Conservation (phyloP, 495 filamentous ascomycete species). For the Letharia lupina region DNA sequence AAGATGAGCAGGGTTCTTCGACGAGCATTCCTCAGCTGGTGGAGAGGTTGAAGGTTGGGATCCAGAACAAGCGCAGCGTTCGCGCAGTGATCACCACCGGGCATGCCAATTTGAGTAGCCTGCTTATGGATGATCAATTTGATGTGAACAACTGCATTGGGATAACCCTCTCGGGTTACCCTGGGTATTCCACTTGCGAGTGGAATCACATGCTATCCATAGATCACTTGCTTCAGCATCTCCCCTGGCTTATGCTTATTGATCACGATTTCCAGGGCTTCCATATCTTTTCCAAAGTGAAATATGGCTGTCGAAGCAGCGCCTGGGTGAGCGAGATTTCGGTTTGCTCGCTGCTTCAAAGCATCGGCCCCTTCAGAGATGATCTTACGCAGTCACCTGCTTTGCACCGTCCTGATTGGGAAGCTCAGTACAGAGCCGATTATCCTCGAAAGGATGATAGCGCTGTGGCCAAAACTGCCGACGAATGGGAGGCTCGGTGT, state of each 20-base stretch:
- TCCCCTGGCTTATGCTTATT: constrained; percentile 13
- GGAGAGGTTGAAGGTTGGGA: too few species aligned
- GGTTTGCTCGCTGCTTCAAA: constrained; percentile 12
- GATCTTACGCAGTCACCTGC: constrained; percentile 6
- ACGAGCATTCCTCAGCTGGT: too few species aligned
- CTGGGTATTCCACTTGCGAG: constrained; percentile 14
- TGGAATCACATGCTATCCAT: constrained; percentile 13
- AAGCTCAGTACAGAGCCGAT: constrained; percentile 4
- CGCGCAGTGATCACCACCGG: constrained; percentile 13
- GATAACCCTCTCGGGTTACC: constrained; percentile 10
- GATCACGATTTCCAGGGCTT: constrained; percentile 18
- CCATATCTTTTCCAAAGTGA: constrained; percentile 12
- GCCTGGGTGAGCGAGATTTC: constrained; percentile 10
- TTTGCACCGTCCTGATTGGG: neutral
- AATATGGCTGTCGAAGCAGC: constrained; percentile 1
- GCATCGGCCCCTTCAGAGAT: constrained; percentile 9
- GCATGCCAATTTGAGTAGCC: constrained; percentile 13
- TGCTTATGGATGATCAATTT: neutral
- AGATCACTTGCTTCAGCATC: neutral
- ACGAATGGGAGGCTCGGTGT: neutral
- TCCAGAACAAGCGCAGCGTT: too few species aligned
- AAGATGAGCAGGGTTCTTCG: neutral
- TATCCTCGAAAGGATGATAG: neutral
- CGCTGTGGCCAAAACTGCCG: neutral
- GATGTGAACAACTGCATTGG: constrained; percentile 1